Percentiles rank a stretch among this genome's conserved stretches.
These are phyloP conservation scores for Hypericum androsaemum DNA, from an alignment of 345 rosid species.

Conservation along the genomic window DNA sequence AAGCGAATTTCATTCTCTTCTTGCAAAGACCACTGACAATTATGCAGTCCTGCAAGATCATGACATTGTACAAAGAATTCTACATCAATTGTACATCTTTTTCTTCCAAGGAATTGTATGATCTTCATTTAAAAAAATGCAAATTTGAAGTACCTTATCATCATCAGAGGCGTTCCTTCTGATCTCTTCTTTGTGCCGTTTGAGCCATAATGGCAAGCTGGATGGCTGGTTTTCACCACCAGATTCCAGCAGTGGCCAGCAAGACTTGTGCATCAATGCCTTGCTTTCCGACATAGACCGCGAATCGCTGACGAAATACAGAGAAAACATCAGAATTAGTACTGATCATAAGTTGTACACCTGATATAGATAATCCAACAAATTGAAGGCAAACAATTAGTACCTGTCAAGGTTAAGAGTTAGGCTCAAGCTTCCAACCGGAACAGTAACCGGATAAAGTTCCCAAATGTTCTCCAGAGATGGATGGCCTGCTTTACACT, in stretches of 20 bases:
- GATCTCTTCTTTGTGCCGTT: conserved; percentile 48
- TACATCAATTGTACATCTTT: background rate
- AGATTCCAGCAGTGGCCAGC: conserved; percentile 28
- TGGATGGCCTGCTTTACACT: conserved; percentile 53
- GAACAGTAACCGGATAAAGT: conserved; percentile 40
- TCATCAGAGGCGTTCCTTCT: conserved; percentile 11
- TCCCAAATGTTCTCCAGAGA: conserved; percentile 51
- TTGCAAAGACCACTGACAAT: conserved; percentile 24
- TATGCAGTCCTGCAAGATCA: conserved; percentile 17
- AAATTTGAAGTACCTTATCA: conserved; percentile 24
- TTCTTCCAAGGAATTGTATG: too few species aligned
- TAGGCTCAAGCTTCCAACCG: conserved; percentile 46
- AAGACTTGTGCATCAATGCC: conserved; percentile 12
- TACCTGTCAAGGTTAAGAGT: conserved; percentile 37
- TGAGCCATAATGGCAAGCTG: conserved; percentile 79
- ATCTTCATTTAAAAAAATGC: background rate
- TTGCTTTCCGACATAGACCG: conserved; percentile 24
- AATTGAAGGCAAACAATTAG: too few species aligned
- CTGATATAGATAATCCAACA: too few species aligned
- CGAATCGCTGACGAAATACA: conserved; percentile 19
- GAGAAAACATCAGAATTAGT: too few species aligned
- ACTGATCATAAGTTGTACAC: too few species aligned
- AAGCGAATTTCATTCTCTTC: conserved; percentile 38
- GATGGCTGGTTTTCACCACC: conserved; percentile 17
- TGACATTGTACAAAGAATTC: background rate